A percentile compares a stretch with the other conserved stretches of the same genome.
Evolutionary conservation across 352 stramenopile genomes (phyloP).

Genomic region (Pythium aristosporum): DNA sequence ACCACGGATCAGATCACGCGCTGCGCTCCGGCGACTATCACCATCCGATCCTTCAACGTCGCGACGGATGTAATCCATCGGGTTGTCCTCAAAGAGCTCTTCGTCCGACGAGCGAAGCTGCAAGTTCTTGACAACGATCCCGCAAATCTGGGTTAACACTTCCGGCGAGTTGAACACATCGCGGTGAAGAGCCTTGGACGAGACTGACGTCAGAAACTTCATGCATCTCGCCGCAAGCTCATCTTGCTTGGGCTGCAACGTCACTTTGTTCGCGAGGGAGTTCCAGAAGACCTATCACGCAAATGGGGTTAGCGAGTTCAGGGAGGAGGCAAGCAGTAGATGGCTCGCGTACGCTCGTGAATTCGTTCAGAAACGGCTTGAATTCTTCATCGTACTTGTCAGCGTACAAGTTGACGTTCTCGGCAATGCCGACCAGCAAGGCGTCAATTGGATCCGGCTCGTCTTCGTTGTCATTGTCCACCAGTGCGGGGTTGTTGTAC

Average conservation of each 20-base stretch:
- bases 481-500: conserved; percentile 93
- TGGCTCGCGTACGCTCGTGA: conserved; percentile 65
- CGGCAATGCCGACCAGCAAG: conserved; percentile 93
- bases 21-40: conserved; percentile 94
- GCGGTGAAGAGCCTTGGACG: conserved; percentile 93
- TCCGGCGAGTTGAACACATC: conserved; percentile 82
- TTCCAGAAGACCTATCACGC: conserved; percentile 61
- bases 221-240: conserved; percentile 95
- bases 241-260: conserved; percentile 92
- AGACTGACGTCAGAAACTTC: conserved; percentile 96
- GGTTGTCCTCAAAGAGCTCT: conserved; percentile 99
- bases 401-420: conserved; percentile 98
- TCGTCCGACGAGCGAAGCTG: conserved; percentile 95
- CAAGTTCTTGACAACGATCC: conserved; percentile 98
- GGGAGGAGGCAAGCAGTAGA: no score
- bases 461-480: conserved; percentile 92
- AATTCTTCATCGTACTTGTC: conserved; percentile 99
- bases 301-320: neutral
- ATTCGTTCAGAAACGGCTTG: conserved; percentile 92
- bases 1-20: conserved; percentile 93
- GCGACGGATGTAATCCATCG: conserved; percentile 96
- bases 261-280: conserved; percentile 68
- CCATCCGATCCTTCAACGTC: conserved; percentile 98
- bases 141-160: conserved; percentile 90
- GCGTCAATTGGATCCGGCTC: conserved; percentile 91